Conservation (phyloP, 2,329 filamentous ascomycete species). For the Pseudogymnoascus sp. region DNA sequence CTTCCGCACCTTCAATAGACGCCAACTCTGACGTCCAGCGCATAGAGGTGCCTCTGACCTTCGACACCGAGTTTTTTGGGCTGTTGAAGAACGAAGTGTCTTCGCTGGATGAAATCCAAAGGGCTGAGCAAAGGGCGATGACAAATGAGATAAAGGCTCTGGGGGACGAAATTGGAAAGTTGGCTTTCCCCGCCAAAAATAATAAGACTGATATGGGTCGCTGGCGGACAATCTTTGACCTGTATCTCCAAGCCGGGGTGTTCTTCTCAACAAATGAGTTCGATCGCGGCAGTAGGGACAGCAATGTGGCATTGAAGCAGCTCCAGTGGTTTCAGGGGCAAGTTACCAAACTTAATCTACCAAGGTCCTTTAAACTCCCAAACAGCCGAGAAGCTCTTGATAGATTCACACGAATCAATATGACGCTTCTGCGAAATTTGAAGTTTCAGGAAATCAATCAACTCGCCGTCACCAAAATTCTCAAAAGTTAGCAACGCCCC, state of each 20-base stretch:
- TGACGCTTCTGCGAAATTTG: conserved; percentile 67
- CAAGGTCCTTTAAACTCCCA: conserved; percentile 56
- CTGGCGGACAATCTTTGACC: conserved; percentile 75
- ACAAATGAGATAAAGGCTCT: conserved; percentile 56
- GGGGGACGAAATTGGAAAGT: conserved; percentile 54
- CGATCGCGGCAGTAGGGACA: conserved; percentile 61
- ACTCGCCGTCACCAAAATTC: conserved; percentile 69
- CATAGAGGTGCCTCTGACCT: conserved; percentile 70
- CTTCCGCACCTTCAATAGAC: not conserved
- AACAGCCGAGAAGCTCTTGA: conserved; percentile 58
- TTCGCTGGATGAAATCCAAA: conserved; percentile 60
- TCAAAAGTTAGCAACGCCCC: conserved; percentile 58
- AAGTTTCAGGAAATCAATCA: conserved; percentile 81
- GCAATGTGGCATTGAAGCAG: conserved; percentile 57
- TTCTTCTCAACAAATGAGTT: conserved; percentile 75
- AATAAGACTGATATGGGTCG: conserved; percentile 60
- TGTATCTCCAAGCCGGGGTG: conserved; percentile 71
- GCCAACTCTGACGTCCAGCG: conserved; percentile 27
- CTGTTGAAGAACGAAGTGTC: conserved; percentile 65
- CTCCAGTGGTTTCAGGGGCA: conserved; percentile 67
- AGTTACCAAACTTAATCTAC: conserved; percentile 52
- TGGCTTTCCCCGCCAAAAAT: conserved; percentile 57
- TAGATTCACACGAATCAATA: conserved; percentile 66
- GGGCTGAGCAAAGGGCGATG: conserved; percentile 54
- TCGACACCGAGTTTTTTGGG: conserved; percentile 73